Percentiles rank a stretch among this genome's conserved stretches.
Evolutionary conservation across 208 protist species (phyloP).

Genomic region (Crithidia thermophila): DNA sequence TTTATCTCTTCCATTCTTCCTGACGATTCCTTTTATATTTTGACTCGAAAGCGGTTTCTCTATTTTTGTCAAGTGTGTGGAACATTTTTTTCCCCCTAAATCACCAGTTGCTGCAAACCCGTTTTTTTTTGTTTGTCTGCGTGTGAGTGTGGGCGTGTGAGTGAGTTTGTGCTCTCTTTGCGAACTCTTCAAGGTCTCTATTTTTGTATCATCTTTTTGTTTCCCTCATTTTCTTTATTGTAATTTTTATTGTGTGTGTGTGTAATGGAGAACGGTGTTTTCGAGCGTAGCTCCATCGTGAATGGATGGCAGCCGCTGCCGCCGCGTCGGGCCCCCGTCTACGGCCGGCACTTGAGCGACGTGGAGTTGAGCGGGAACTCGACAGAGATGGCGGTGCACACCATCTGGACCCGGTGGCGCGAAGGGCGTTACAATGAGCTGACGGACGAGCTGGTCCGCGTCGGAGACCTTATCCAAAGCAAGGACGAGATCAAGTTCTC

Average conservation of each 20-base stretch:
- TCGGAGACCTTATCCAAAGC: conserved; percentile 49
- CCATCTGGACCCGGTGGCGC: conserved; percentile 31
- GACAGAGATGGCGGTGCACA: neutral
- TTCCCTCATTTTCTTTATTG: neutral
- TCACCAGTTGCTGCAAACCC: no score
- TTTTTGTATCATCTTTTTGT: neutral
- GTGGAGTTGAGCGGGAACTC: conserved; percentile 4
- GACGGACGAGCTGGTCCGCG: conserved; percentile 17
- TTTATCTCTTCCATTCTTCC: no score
- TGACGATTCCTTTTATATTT: no score
- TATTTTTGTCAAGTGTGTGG: no score
- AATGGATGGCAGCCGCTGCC: conserved; percentile 27
- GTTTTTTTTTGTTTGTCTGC: no score
- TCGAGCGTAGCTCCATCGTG: conserved; percentile 21
- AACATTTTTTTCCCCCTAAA: no score
- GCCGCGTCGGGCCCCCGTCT: conserved; percentile 24
- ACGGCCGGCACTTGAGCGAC: conserved; percentile 3
- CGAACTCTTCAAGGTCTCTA: neutral
- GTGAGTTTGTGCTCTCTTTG: neutral
- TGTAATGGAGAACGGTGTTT: conserved; percentile 12
- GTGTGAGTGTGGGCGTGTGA: no score
- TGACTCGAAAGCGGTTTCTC: no score
- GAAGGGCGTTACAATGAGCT: conserved; percentile 29
- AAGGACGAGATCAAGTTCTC: conserved; percentile 46
- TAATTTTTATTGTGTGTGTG: neutral